Base-by-base conservation (phyloP, 2,329 filamentous ascomycete genomes). In the Penicillium sp. region DNA sequence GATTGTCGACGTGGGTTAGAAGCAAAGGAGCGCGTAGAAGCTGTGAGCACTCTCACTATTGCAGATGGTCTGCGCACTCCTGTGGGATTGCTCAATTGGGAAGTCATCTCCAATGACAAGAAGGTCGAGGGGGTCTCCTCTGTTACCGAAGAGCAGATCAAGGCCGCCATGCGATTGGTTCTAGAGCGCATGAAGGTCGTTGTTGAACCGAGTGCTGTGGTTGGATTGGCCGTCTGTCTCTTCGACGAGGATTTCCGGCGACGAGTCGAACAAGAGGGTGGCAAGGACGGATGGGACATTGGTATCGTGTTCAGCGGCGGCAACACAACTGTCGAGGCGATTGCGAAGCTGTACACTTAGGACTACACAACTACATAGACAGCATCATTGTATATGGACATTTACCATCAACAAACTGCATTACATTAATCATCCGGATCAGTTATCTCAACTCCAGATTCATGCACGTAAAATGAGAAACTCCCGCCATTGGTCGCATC, bases 61-160 rank as follows among this genome's bases (percentile, higher is more conserved):
- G 92, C 90, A 0, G 92, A 97, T 70, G 92, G 92, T 0, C 72
- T 97, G 65, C 78, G 92, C 22, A 95, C 91, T 14, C 89, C 89
- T 0, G 79, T 96, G 0, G 91, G 91, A 0, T 66, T 75, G 39
- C 75, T 84, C 47, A 89, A 89, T 1, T 97, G 89, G 89, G 70
- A 65, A 7, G 76, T 96, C 33, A 87, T 96, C 58, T 83, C 83
- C 58, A 82, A 90, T 64, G 74, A 78, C 49, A 68, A 72, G n/a
- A 82, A 93, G 50, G 86, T 95, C 1, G 65, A 73, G 2, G 85
- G 80, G 0, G 80, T 95, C 61, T 86, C 81, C 70, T 80, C 80
- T 47, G 92, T 95, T 1, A 82, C 77, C 1, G 92, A 97, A 69
- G 83, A 85, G 46, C 82, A 95, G 76, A 96, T 97, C 67, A 79